Evolutionary conservation across 129 eudicot genomes (phyloP).

Genomic region (Tagetes patula): DNA sequence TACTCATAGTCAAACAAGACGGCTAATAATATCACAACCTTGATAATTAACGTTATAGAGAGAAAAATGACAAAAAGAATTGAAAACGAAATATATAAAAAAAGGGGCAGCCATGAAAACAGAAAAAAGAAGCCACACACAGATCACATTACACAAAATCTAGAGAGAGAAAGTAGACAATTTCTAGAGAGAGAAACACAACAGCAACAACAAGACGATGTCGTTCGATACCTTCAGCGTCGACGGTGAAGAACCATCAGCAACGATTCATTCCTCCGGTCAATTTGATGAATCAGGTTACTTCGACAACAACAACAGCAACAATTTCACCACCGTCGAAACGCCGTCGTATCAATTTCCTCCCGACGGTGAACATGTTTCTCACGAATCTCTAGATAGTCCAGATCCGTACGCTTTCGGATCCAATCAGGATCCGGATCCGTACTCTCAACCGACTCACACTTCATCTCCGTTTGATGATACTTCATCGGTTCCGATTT

Average conservation of each 20-base stretch:
- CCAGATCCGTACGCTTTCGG: conserved; percentile 71
- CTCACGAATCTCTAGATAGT: conserved; percentile 46
- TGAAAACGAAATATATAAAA: conserved; percentile 7
- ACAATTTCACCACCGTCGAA: conserved; percentile 50
- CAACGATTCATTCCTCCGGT: conserved; percentile 36
- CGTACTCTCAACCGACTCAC: conserved; percentile 34
- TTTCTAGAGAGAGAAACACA: conserved; percentile 23
- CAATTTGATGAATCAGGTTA: conserved; percentile 52
- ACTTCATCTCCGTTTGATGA: conserved; percentile 37
- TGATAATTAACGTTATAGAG: background rate
- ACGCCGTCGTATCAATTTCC: conserved; percentile 38
- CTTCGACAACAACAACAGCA: conserved; percentile 41
- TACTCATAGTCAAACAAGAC: background rate
- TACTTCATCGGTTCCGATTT: conserved; percentile 52
- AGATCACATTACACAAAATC: background rate
- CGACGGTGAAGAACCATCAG: conserved; percentile 60
- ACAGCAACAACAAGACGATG: background rate
- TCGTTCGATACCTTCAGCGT: conserved; percentile 73
- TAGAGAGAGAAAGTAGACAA: conserved; percentile 27
- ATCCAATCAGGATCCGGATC: conserved; percentile 32
- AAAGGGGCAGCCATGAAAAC: conserved; percentile 33
- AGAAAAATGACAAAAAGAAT: background rate
- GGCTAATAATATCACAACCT: background rate
- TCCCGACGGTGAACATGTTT: conserved; percentile 35
- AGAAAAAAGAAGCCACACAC: conserved; percentile 16